A percentile compares a stretch with the other conserved stretches of the same genome.
Evolutionary conservation across 2,329 filamentous ascomycete species (phyloP).

Genomic region (Ceratocystis lukuohia): DNA sequence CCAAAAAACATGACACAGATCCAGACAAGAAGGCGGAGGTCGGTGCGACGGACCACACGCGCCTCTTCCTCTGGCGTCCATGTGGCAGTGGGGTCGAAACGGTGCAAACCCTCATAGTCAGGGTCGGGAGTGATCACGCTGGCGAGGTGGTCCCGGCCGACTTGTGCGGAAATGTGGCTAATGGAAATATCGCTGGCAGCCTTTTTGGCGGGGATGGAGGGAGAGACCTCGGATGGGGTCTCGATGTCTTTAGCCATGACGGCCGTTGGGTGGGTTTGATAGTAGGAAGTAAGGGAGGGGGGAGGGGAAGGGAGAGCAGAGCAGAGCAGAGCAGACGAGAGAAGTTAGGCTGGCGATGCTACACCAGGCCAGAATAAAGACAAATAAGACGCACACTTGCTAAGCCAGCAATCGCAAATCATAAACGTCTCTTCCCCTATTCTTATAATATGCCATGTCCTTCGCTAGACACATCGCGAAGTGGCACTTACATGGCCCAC

Average conservation of each 20-base stretch:
- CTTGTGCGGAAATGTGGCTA: slow-evolving; percentile 7
- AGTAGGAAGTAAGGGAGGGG: not conserved
- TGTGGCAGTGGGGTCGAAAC: slow-evolving; percentile 29
- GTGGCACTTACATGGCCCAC: too few relatives aligned
- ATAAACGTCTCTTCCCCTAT: too few relatives aligned
- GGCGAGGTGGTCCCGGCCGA: slow-evolving; percentile 10
- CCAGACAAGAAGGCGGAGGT: slow-evolving; percentile 31
- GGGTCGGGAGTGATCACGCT: slow-evolving; percentile 25
- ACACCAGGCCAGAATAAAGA: not conserved
- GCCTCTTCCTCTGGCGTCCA: slow-evolving; percentile 47
- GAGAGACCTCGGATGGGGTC: not conserved
- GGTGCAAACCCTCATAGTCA: slow-evolving; percentile 31
- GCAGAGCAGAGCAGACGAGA: not conserved
- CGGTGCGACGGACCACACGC: slow-evolving; percentile 35
- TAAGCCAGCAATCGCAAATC: too few relatives aligned
- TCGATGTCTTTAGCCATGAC: slow-evolving; percentile 16
- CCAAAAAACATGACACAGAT: slow-evolving; percentile 45
- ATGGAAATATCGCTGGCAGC: slow-evolving; percentile 2
- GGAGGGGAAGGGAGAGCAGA: not conserved
- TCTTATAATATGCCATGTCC: too few relatives aligned
- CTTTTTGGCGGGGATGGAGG: not conserved
- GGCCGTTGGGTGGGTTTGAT: too few relatives aligned
- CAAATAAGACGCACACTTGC: not conserved
- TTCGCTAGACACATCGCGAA: too few relatives aligned
- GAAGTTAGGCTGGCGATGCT: not conserved